Conservation (phyloP, 768 basidiomycete species). For the Exidia glandulosa region DNA sequence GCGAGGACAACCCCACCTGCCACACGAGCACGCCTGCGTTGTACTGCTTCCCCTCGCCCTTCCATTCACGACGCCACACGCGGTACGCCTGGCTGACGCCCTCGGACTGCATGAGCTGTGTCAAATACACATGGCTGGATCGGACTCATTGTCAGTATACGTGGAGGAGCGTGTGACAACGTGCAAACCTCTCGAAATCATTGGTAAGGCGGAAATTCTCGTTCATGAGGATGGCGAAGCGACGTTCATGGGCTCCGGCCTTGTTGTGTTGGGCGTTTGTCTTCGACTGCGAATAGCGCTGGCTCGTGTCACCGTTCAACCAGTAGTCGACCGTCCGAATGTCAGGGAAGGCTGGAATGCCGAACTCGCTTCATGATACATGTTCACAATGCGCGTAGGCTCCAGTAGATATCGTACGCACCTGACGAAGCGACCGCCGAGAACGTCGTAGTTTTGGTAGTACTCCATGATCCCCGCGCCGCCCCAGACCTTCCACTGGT, state of each 20-base stretch:
- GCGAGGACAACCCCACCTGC: slow-evolving; percentile 49
- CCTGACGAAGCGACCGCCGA: slow-evolving; percentile 84
- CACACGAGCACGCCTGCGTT: slow-evolving; percentile 89
- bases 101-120: slow-evolving; percentile 95
- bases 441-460: slow-evolving; percentile 87
- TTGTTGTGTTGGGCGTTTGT: slow-evolving; percentile 72
- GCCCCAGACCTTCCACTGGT: slow-evolving; percentile 94
- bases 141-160: neutral
- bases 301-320: slow-evolving; percentile 55
- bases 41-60: slow-evolving; percentile 73
- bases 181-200: slow-evolving; percentile 69
- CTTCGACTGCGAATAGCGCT: slow-evolving; percentile 77
- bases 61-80: slow-evolving; percentile 87
- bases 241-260: slow-evolving; percentile 75
- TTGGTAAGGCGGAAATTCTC: slow-evolving; percentile 90
- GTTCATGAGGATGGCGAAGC: slow-evolving; percentile 77
- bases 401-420: slow-evolving; percentile 10
- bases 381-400: neutral
- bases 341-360: slow-evolving; percentile 36
- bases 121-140: slow-evolving; percentile 79
- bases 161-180: neutral
- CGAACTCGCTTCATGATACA: no score
- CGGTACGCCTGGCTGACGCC: slow-evolving; percentile 81
- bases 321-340: slow-evolving; percentile 83
- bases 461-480: slow-evolving; percentile 51